Evolutionary conservation across 306 rosid genomes (phyloP).

Genomic region (Cicer chorassanicum): DNA sequence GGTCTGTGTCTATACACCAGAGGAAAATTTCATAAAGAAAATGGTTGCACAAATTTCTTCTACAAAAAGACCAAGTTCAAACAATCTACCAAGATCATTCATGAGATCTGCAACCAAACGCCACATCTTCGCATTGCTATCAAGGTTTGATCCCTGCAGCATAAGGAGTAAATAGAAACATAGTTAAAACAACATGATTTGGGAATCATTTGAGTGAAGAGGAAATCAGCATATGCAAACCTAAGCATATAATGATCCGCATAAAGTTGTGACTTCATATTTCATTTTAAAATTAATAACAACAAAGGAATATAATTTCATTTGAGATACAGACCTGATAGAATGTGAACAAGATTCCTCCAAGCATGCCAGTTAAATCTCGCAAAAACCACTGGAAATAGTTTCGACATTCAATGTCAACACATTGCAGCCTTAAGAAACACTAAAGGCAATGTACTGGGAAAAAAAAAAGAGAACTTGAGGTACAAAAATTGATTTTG

Average conservation of each 20-base stretch:
- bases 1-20: slow-evolving; percentile 1
- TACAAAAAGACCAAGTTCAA: slow-evolving; percentile 19
- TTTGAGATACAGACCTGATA: slow-evolving; percentile 70
- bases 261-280: slow-evolving; percentile 18
- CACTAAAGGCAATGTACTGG: slow-evolving; percentile 2
- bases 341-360: slow-evolving; percentile 94
- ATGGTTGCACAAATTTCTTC: slow-evolving; percentile 20
- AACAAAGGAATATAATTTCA: slow-evolving; percentile 1
- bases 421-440: slow-evolving; percentile 42
- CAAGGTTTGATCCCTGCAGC: slow-evolving; percentile 92
- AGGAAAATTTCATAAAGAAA: slow-evolving; percentile 16
- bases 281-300: slow-evolving; percentile 29
- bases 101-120: slow-evolving; percentile 96
- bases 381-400: slow-evolving; percentile 95
- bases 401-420: slow-evolving; percentile 44
- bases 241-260: not conserved
- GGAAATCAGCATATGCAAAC: slow-evolving; percentile 31
- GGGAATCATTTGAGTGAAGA: slow-evolving; percentile 27
- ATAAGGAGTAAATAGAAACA: slow-evolving; percentile 29
- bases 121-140: slow-evolving; percentile 97
- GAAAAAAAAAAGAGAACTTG: not conserved
- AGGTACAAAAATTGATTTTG: too few relatives aligned
- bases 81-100: slow-evolving; percentile 87
- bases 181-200: slow-evolving; percentile 18
- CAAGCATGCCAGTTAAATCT: slow-evolving; percentile 97